phyloP scores from a whole-genome alignment of 208 protist genomes.

The Vickermania ingenoplastis region DNA sequence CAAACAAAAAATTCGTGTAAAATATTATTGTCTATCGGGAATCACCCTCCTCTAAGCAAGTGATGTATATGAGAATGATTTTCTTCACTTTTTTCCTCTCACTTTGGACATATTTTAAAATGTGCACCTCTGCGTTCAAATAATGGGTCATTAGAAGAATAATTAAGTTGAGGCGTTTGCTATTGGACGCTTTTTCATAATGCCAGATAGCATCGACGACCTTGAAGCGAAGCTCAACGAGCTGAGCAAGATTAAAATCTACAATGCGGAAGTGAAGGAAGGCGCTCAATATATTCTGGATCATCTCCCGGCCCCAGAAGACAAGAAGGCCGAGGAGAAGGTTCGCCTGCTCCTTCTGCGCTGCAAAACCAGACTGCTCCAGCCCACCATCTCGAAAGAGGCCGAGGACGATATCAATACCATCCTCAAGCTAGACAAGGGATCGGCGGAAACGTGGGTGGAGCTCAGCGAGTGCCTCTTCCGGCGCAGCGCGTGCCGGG shows the following conservation, averaged over 20 bases:
- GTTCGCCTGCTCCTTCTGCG: conserved; percentile 59
- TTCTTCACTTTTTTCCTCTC: too few relatives aligned
- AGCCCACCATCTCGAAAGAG: conserved; percentile 63
- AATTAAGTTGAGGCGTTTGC: too few relatives aligned
- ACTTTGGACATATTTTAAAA: too few relatives aligned
- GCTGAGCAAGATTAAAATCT: conserved; percentile 50
- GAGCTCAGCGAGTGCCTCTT: conserved; percentile 65
- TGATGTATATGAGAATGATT: too few relatives aligned
- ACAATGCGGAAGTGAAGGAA: conserved; percentile 28
- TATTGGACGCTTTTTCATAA: too few relatives aligned
- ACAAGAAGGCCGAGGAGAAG: conserved; percentile 25
- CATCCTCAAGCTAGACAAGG: conserved; percentile 54
- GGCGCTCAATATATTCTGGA: conserved; percentile 42
- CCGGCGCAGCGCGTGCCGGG: conserved; percentile 60
- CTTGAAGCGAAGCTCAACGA: conserved; percentile 47
- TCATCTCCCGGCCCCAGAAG: conserved; percentile 32
- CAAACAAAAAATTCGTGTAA: not conserved
- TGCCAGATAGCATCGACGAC: too few relatives aligned
- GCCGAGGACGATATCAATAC: conserved; percentile 64
- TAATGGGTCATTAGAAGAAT: too few relatives aligned
- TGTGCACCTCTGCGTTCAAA: too few relatives aligned
- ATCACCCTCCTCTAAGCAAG: too few relatives aligned
- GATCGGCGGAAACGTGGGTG: conserved; percentile 53
- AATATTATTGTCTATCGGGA: too few relatives aligned
- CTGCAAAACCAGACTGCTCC: conserved; percentile 39